Evolutionary conservation across 495 filamentous ascomycete genomes (phyloP), one percentile per base, ranked within the genome.

Genomic region (Hyaloscypha bicolor): DNA sequence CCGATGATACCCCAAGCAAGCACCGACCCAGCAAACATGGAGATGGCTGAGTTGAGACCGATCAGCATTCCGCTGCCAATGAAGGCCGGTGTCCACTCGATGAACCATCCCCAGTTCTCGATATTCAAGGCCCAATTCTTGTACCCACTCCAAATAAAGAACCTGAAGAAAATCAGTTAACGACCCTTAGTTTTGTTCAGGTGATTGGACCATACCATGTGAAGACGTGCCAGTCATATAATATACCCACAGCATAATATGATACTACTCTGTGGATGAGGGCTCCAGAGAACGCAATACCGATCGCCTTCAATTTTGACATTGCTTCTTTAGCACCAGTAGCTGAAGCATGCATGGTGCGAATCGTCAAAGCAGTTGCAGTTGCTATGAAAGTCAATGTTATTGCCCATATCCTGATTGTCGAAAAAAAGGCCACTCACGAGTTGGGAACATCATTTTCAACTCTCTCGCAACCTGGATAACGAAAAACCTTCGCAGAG

Each of bases 401-500:
- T 30, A 29, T n/a, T n/a, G 29, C 25, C 22, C 25, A 6, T 25
- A 21, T 9, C 51, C 51, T 9, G 4, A 56, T 6, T 6, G 21
- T 25, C 25, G 25, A 25, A 25, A 60, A 9, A 48, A 3, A 3
- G 42, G 16, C 16, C 9, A 60, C 57, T 60, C 32, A 60, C 57
- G 60, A 53, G 60, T 63, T 63, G 60, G n/a, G 75, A 90, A 90
- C 66, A 89, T 80, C 57, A 90, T 79, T 61, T 79, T 82, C 62
- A 89, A 76, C 74, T 90, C 87, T 30, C 86, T 80, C 29, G 83
- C 86, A 25, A 89, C 84, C 68, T 89, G 84, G 69, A 90, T 79
- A 76, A 90, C 84, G 77, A 89, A 90, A 78, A 90, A 90, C 68
- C 88, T 88, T 55, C 88, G 85, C 48, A 90, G 79, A 33, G 88